These are phyloP conservation scores for Yamadazyma ubonensis DNA, from an alignment of 805 yeast species.

Conservation along the genomic window DNA sequence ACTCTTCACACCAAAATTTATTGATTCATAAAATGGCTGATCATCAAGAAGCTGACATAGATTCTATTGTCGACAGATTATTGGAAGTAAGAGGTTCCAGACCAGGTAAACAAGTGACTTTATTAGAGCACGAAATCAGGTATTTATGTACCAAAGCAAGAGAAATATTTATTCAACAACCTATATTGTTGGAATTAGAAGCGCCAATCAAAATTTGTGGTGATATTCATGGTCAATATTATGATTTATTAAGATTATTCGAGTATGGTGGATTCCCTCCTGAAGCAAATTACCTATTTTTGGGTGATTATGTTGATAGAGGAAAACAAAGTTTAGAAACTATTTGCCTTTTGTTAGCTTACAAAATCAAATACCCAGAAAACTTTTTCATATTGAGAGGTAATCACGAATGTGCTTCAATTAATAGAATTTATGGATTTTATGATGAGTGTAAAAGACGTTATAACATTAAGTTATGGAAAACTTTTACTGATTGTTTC, in stretches of 20 bases:
- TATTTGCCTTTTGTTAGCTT: conserved; percentile 88
- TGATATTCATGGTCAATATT: conserved; percentile 98
- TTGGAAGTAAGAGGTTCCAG: conserved; percentile 97
- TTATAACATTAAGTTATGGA: conserved; percentile 97
- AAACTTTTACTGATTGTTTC: conserved; percentile 97
- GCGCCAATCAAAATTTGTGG: conserved; percentile 98
- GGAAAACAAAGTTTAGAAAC: conserved; percentile 98
- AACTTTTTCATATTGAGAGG: conserved; percentile 96
- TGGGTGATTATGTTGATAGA: conserved; percentile 98
- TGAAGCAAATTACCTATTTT: conserved; percentile 90
- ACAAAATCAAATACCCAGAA: conserved; percentile 97
- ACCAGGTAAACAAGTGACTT: conserved; percentile 95
- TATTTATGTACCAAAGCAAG: conserved; percentile 96
- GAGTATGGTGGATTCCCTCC: conserved; percentile 99
- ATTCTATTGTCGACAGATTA: conserved; percentile 93
- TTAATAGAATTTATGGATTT: conserved; percentile 96
- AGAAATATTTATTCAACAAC: conserved; percentile 97
- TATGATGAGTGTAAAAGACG: conserved; percentile 99
- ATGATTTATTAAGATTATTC: conserved; percentile 89
- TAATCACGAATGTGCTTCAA: conserved; percentile 97
- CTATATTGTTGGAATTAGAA: conserved; percentile 89
- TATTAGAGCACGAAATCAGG: conserved; percentile 91
- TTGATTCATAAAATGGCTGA: conserved; percentile 6
- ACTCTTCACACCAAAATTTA: background rate
- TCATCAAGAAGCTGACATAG: conserved; percentile 82